phyloP scores from a whole-genome alignment of 805 yeast species.

The Blastobotrys mokoenaii region DNA sequence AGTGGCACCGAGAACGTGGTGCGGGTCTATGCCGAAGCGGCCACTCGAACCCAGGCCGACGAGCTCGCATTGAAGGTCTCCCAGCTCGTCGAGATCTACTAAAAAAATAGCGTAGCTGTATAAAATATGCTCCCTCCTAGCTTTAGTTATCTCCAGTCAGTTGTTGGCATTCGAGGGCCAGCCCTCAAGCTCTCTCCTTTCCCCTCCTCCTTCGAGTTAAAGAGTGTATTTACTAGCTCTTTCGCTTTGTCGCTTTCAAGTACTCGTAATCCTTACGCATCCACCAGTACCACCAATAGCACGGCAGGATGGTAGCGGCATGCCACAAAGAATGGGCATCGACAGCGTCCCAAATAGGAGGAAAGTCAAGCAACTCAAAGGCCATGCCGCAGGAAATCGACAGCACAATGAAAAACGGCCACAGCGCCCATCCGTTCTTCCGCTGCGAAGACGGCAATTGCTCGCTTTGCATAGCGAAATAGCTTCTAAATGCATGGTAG shows the following conservation, averaged over 20 bases:
- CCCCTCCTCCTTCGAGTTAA: too few species aligned
- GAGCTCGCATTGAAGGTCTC: conserved; percentile 27
- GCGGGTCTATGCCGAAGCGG: conserved; percentile 89
- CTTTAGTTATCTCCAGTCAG: too few species aligned
- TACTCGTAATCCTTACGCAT: conserved; percentile 26
- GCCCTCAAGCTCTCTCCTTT: too few species aligned
- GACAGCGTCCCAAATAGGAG: conserved; percentile 56
- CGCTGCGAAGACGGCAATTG: background rate
- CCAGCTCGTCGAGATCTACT: conserved; percentile 14
- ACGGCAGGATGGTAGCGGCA: conserved; percentile 75
- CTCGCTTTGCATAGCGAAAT: background rate
- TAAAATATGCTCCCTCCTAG: too few species aligned
- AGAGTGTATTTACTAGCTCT: too few species aligned
- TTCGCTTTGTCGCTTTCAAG: conserved; percentile 8
- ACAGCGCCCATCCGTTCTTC: conserved; percentile 33
- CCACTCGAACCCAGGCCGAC: conserved; percentile 39
- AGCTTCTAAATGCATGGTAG: conserved; percentile 26
- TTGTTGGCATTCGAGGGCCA: too few species aligned
- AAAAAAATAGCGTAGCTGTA: too few species aligned
- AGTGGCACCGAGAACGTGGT: conserved; percentile 98
- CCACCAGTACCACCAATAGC: conserved; percentile 60
- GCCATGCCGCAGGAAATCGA: conserved; percentile 67
- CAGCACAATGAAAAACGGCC: conserved; percentile 45
- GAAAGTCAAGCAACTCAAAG: conserved; percentile 85
- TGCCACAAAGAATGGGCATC: conserved; percentile 98